Evolutionary conservation across 148 eudicot species (phyloP).

Genomic region (Diospyros lotus): DNA sequence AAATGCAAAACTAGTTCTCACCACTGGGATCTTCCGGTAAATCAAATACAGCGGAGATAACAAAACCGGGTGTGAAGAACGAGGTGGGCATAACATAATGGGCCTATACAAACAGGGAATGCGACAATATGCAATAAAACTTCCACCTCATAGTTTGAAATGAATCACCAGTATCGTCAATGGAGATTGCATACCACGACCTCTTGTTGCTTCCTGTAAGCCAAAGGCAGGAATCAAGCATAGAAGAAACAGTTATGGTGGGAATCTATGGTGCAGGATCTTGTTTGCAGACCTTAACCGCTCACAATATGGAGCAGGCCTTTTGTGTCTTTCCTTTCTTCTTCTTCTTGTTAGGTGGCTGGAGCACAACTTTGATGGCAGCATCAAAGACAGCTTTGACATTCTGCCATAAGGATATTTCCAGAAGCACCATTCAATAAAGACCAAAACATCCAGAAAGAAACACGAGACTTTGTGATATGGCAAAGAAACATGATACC

Average conservation of each 20-base stretch:
- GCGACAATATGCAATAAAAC: constrained; percentile 17
- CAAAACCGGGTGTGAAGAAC: constrained; percentile 32
- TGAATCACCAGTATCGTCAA: constrained; percentile 24
- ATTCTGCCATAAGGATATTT: constrained; percentile 43
- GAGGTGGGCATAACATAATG: constrained; percentile 34
- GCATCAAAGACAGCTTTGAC: constrained; percentile 87
- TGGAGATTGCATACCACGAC: constrained; percentile 14
- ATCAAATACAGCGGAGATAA: constrained; percentile 38
- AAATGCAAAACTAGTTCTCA: constrained; percentile 18
- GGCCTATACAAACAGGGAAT: constrained; percentile 11
- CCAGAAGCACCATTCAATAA: background rate
- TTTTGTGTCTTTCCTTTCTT: constrained; percentile 76
- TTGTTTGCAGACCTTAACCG: constrained; percentile 17
- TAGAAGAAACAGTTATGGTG: constrained; percentile 9
- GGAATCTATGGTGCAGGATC: constrained; percentile 9
- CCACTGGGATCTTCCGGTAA: constrained; percentile 29
- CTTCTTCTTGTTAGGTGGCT: constrained; percentile 79
- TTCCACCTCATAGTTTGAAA: constrained; percentile 35
- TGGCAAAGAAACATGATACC: constrained; percentile 25
- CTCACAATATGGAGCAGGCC: constrained; percentile 59
- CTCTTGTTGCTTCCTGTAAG: constrained; percentile 42
- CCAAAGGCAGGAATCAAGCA: constrained; percentile 21
- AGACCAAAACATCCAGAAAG: background rate
- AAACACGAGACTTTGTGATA: background rate
- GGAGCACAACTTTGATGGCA: constrained; percentile 83